Evolutionary conservation across 2,329 filamentous ascomycete genomes (phyloP).

Genomic region (Pseudogymnoascus sp.): DNA sequence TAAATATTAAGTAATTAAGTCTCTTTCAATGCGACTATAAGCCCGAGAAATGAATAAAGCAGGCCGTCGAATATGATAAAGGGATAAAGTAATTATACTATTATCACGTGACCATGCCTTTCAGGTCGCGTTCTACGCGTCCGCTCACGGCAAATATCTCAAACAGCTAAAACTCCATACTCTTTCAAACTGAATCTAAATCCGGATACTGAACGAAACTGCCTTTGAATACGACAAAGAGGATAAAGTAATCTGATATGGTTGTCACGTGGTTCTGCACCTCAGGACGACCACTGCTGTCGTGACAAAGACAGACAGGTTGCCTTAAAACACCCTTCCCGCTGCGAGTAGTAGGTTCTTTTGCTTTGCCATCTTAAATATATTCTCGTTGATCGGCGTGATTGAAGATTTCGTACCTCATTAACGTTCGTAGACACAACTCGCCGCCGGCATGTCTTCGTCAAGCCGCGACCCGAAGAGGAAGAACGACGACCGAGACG

Average conservation of each 20-base stretch:
- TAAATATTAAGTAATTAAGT: background rate
- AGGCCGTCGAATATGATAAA: background rate
- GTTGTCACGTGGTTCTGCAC: background rate
- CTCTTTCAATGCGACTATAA: background rate
- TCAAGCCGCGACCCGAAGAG: background rate
- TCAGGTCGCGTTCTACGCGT: background rate
- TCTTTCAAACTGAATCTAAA: background rate
- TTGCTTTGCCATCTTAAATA: background rate
- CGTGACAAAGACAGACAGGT: conserved; percentile 1
- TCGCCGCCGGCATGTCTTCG: background rate
- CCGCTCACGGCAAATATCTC: background rate
- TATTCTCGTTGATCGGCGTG: background rate
- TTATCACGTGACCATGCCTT: background rate
- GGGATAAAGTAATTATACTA: background rate
- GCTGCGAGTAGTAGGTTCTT: background rate
- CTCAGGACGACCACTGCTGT: background rate
- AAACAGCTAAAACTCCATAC: background rate
- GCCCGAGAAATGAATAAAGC: background rate
- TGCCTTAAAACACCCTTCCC: background rate
- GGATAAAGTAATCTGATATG: background rate
- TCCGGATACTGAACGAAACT: background rate
- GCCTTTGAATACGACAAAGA: background rate
- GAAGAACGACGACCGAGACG: background rate
- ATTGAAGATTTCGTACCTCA: background rate
- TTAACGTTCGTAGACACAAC: background rate